Conservation (phyloP, 257 asterid genomes). For the Solanum peruvianum region DNA sequence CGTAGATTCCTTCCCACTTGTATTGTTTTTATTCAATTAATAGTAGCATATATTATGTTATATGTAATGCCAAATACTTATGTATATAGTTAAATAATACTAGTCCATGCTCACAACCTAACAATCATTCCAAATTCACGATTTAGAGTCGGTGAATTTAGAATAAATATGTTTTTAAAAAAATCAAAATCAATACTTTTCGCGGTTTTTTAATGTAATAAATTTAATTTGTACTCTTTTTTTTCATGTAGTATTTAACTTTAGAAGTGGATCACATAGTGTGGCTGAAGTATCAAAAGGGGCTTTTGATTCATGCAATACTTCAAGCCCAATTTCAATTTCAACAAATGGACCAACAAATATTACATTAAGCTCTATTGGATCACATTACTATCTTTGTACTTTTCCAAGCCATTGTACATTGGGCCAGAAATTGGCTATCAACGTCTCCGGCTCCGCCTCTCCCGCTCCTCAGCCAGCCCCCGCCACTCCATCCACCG, state of each 20-base stretch:
- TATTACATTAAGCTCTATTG: constrained; percentile 31
- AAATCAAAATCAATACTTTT: neutral
- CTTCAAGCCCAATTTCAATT: constrained; percentile 26
- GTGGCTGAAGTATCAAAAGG: constrained; percentile 45
- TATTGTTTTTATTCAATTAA: neutral
- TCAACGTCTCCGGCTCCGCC: constrained; percentile 38
- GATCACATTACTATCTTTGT: constrained; percentile 51
- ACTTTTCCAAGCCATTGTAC: constrained; percentile 32
- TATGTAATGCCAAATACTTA: neutral
- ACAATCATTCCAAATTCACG: neutral
- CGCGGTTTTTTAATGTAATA: neutral
- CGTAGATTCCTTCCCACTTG: neutral
- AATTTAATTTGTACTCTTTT: neutral
- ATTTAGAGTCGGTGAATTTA: neutral
- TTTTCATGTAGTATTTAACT: constrained; percentile 43
- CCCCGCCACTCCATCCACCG: neutral
- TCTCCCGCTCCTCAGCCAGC: constrained; percentile 12
- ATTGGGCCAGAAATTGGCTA: constrained; percentile 43
- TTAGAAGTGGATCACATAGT: constrained; percentile 22
- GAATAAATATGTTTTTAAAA: neutral
- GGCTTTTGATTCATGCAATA: constrained; percentile 36
- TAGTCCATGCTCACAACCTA: neutral
- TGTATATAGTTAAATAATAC: neutral
- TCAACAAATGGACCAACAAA: constrained; percentile 33
- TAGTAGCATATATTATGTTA: neutral